Evolutionary conservation across 208 protist species (phyloP), one percentile per base, ranked within the genome.

Genomic region (Leishmania lainsoni): DNA sequence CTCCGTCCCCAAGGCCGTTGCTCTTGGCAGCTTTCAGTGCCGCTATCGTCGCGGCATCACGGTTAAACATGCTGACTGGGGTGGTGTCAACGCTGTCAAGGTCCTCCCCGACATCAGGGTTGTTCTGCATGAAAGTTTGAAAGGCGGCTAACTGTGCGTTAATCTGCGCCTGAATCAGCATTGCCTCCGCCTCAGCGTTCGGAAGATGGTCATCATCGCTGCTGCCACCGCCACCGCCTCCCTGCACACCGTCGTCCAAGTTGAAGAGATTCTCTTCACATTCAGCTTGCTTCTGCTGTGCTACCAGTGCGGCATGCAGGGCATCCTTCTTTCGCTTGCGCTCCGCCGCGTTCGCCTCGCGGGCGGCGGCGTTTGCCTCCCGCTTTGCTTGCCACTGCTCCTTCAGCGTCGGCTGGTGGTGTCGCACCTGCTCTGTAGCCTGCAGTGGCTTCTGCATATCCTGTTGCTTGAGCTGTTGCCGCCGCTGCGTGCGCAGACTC

Each of bases 321-420:
- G 72, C 84, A 29, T 87, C 81, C 59, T 84, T 84, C 35, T 80
- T 84, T 29, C 69, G 74, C 48, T 76, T 65, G 1, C 81, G 81
- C 59, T 84, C 84, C 39, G 59, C 74, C 14, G 80, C 84, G 32
- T 61, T 72, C 29, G 70, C 76, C 66, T 87, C 75, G 17, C 76
- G 75, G 51, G 22, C 58, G 58, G 63, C 29, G 29, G 59, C 76
- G 35, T 84, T 84, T 16, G 75, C 81, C 48, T 80, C 74, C 9
- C 68, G 75, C 69, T 78, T 80, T 58, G 58, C 79, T 35, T 77
- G 75, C 83, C 80, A 79, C 65, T 87, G 79, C 71, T 83, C 81
- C 20, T 80, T 84, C 56, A 84, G 81, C 52, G 74, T 84, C 9
- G 81, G 81, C 74, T 61, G 35, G 52, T 48, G 75, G 6, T 42